Evolutionary conservation across 495 filamentous ascomycete genomes (phyloP).

Genomic region (Aspergillus egyptiacus): DNA sequence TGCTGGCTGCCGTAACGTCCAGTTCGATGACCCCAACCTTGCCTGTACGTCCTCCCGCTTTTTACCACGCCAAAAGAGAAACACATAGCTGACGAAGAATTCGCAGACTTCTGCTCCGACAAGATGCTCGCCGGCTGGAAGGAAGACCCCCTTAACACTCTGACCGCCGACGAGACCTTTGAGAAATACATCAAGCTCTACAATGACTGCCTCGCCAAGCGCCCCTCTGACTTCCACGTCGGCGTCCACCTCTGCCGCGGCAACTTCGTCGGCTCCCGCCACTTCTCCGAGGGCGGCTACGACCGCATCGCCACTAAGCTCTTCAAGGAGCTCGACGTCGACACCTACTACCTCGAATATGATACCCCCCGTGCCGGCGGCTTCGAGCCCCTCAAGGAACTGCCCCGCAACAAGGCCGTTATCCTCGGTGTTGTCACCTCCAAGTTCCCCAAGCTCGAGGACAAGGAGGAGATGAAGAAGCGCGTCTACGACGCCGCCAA

Average conservation of each 20-base stretch:
- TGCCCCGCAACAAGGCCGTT: slow-evolving; percentile 69
- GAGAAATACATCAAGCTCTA: slow-evolving; percentile 71
- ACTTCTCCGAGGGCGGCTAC: slow-evolving; percentile 77
- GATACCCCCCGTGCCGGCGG: slow-evolving; percentile 69
- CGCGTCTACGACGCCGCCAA: slow-evolving; percentile 62
- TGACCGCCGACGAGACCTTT: slow-evolving; percentile 58
- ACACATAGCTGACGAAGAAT: neutral
- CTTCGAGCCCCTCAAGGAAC: slow-evolving; percentile 68
- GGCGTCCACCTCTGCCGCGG: slow-evolving; percentile 77
- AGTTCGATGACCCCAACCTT: slow-evolving; percentile 71
- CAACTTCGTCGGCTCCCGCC: slow-evolving; percentile 71
- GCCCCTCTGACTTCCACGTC: slow-evolving; percentile 63
- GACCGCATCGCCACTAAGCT: slow-evolving; percentile 74
- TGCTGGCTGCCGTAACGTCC: slow-evolving; percentile 62
- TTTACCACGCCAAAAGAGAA: neutral
- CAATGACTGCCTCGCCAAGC: slow-evolving; percentile 62
- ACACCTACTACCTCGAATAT: slow-evolving; percentile 82
- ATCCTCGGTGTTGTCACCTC: slow-evolving; percentile 70
- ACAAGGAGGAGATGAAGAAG: slow-evolving; percentile 66
- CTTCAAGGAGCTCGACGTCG: slow-evolving; percentile 67
- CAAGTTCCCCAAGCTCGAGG: slow-evolving; percentile 68
- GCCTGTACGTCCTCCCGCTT: slow-evolving; percentile 50
- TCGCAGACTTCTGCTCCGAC: slow-evolving; percentile 73
- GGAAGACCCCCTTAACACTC: slow-evolving; percentile 48
- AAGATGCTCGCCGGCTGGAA: slow-evolving; percentile 67